These are phyloP conservation scores for Phytophthora aleatoria DNA, from an alignment of 352 stramenopile genomes.

Conservation along the genomic window DNA sequence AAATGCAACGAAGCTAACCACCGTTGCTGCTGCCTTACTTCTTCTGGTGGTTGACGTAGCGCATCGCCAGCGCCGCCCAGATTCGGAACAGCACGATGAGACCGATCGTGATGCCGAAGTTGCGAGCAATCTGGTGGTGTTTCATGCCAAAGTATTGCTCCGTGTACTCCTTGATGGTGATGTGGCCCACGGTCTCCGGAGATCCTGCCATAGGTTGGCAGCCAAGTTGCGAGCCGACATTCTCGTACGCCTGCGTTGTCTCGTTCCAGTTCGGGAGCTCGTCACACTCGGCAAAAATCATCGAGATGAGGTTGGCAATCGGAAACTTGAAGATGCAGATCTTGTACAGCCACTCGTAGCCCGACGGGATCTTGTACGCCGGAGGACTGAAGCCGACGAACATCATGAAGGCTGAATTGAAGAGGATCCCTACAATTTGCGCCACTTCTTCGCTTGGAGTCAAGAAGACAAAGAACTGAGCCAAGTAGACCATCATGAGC, in stretches of 20 bases:
- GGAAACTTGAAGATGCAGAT: slow-evolving; percentile 26
- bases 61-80: slow-evolving; percentile 2
- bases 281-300: slow-evolving; percentile 21
- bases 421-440: slow-evolving; percentile 22
- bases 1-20: no score
- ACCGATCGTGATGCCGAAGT: slow-evolving; percentile 17
- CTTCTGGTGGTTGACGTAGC: slow-evolving; percentile 9
- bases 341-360: slow-evolving; percentile 27
- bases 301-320: slow-evolving; percentile 20
- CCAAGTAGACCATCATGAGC: slow-evolving; percentile 49
- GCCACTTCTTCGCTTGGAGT: slow-evolving; percentile 21
- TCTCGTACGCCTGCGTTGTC: slow-evolving; percentile 10
- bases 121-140: slow-evolving; percentile 17
- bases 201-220: slow-evolving; percentile 11
- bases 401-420: slow-evolving; percentile 37
- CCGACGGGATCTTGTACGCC: slow-evolving; percentile 21
- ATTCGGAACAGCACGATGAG: slow-evolving; percentile 12
- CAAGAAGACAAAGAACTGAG: slow-evolving; percentile 13
- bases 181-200: slow-evolving; percentile 15
- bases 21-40: slow-evolving; percentile 1
- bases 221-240: slow-evolving; percentile 15
- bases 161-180: slow-evolving; percentile 15
- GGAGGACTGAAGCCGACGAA: slow-evolving; percentile 35
- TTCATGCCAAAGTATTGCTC: slow-evolving; percentile 15
- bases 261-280: slow-evolving; percentile 4